A percentile compares a stretch with the other conserved stretches of the same genome.
phyloP scores from a whole-genome alignment of 1,284 basidiomycete genomes.

The Apiotrichum gamsii region DNA sequence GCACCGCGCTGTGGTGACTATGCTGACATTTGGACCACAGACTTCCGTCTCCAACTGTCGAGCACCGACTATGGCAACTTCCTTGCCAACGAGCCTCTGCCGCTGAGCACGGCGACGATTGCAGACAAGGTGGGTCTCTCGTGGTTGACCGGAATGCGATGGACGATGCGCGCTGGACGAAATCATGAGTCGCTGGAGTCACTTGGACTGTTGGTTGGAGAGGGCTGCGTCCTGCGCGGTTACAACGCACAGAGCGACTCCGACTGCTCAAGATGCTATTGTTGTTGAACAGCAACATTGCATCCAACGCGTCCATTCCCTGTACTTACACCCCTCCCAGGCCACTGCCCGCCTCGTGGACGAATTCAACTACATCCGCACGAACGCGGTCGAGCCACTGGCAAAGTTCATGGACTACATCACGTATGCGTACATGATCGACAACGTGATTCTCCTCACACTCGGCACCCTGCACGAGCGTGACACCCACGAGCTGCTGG shows the following conservation, averaged over 20 bases:
- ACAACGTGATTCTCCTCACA: slow-evolving; percentile 96
- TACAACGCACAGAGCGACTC: too few species aligned
- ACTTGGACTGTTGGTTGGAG: not conserved
- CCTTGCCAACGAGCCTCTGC: slow-evolving; percentile 92
- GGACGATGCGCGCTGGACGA: too few species aligned
- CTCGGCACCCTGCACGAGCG: slow-evolving; percentile 96
- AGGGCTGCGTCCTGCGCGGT: not conserved
- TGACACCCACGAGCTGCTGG: slow-evolving; percentile 93
- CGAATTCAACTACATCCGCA: slow-evolving; percentile 92
- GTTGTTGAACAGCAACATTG: too few species aligned
- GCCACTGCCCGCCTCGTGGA: slow-evolving; percentile 91
- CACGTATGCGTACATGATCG: slow-evolving; percentile 98
- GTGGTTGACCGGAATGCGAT: too few species aligned
- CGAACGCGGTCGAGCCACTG: slow-evolving; percentile 84
- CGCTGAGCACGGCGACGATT: slow-evolving; percentile 89
- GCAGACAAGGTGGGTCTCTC: slow-evolving; percentile 67
- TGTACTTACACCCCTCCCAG: too few species aligned
- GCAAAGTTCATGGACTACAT: slow-evolving; percentile 96
- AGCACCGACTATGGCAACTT: slow-evolving; percentile 99
- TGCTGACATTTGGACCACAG: slow-evolving; percentile 54
- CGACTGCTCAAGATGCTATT: not conserved
- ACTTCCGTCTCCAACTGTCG: slow-evolving; percentile 85
- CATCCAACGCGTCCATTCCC: too few species aligned
- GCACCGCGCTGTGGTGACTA: too few species aligned
- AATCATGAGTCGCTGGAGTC: too few species aligned